Evolutionary conservation across 768 basidiomycete species (phyloP).

Genomic region (Leccinum obscurum): DNA sequence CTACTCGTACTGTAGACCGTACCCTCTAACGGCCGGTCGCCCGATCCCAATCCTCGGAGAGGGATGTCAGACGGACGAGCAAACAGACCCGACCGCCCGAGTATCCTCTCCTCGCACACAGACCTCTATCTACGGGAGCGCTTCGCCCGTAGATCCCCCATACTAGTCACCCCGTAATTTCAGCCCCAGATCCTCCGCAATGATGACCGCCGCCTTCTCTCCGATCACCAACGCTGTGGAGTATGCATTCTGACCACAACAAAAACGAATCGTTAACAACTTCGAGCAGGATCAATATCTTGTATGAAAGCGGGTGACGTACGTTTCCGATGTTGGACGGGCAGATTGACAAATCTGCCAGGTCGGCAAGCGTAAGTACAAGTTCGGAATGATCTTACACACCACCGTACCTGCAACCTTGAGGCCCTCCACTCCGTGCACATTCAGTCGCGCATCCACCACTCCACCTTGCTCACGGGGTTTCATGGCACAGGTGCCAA

Average conservation of each 20-base stretch:
- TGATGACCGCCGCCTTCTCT: background rate
- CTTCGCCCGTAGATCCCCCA: too few relatives aligned
- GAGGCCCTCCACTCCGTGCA: constrained; percentile 14
- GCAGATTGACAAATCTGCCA: constrained; percentile 5
- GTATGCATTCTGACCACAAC: background rate
- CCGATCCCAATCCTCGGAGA: too few relatives aligned
- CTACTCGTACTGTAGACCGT: too few relatives aligned
- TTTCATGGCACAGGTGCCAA: constrained; percentile 67
- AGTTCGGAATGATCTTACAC: too few relatives aligned
- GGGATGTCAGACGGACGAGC: too few relatives aligned
- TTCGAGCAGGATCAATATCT: background rate
- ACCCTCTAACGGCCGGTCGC: too few relatives aligned
- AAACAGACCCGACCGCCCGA: too few relatives aligned
- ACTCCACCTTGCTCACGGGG: constrained; percentile 9
- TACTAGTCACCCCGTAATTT: background rate
- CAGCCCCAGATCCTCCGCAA: background rate
- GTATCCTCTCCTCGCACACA: too few relatives aligned
- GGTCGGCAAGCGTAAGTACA: background rate
- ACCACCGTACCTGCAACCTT: constrained; percentile 17
- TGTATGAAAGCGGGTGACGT: background rate
- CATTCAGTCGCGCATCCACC: constrained; percentile 14
- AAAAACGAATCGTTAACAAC: background rate
- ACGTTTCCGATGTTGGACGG: constrained; percentile 13
- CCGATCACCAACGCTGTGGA: background rate
- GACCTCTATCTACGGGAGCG: too few relatives aligned